Evolutionary conservation across 2,329 filamentous ascomycete genomes (phyloP), one percentile per base, ranked within the genome.

Genomic region (Penicillium freii): DNA sequence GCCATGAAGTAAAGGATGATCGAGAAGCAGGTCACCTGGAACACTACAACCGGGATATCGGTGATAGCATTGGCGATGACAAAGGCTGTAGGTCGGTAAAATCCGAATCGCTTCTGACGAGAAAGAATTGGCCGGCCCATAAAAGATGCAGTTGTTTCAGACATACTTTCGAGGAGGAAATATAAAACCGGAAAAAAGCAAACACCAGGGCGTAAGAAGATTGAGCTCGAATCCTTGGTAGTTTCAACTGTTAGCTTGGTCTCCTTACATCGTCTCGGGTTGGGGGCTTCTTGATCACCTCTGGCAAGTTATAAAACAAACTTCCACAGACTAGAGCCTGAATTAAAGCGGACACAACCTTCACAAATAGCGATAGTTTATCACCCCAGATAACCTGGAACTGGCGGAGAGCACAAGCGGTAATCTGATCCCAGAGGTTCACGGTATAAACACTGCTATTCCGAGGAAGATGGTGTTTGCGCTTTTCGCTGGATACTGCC

Each of bases 101-200:
- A 88, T 0, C 84, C 84, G 62, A 88, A 89, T 7, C 81, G 82
- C 66, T 88, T 87, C 69, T 89, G 86, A 65, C 88, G 88, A 19
- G 87, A 77, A 21, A 89, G 73, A 60, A 89, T 88, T 0, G 86
- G 85, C 49, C 86, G 82, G 4, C 81, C 81, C 63, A 82, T 78
- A 62, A 88, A 89, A 0, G 85, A 82, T 1, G 81, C 74, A 0
- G 84, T 84, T 15, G 84, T 78, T 62, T 87, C 84, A 3, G 81
- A 81, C 43, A 87, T 68, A 2, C 84, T 82, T 27, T 86, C 76
- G 1, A 87, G 74, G 2, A 84, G 79, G 59, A 86, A 86, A 72
- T 85, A 86, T 0, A 87, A 75, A 0, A 86, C 68, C 33, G 84
- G 78, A 63, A 86, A 84, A 71, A 86, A 87, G 15, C 87, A 73